These are phyloP conservation scores for Tetrastigma voinierianum DNA, from an alignment of 164 flowering plant species.

Conservation along the genomic window DNA sequence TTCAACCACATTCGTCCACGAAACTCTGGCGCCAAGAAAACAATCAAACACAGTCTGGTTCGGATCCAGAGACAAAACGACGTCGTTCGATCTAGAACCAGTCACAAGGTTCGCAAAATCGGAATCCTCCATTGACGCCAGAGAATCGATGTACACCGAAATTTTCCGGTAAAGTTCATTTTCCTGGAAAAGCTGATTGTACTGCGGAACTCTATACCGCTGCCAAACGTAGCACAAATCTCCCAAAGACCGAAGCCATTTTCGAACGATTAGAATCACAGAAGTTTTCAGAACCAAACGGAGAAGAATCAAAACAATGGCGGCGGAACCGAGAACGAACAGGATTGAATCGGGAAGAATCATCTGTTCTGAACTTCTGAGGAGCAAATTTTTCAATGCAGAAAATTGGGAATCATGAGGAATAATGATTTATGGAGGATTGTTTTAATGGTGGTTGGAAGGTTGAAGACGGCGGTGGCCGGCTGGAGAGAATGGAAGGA, in stretches of 20 bases:
- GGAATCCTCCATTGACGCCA: conserved; percentile 62
- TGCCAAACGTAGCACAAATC: conserved; percentile 51
- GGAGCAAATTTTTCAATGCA: too few relatives aligned
- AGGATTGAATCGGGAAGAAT: background rate
- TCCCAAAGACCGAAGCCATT: conserved; percentile 28
- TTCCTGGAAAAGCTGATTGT: conserved; percentile 49
- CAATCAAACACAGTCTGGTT: conserved; percentile 49
- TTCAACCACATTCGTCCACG: conserved; percentile 41
- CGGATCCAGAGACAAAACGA: conserved; percentile 47
- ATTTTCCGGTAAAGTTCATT: conserved; percentile 60
- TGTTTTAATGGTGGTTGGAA: background rate
- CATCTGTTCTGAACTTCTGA: too few relatives aligned
- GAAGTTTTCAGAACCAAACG: conserved; percentile 20
- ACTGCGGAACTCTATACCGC: conserved; percentile 58
- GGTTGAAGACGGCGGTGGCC: background rate
- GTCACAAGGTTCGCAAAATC: conserved; percentile 62
- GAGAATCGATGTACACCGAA: conserved; percentile 49
- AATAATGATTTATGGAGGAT: background rate
- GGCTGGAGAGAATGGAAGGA: background rate
- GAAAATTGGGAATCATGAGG: too few relatives aligned
- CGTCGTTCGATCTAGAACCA: conserved; percentile 53
- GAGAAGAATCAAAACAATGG: conserved; percentile 3
- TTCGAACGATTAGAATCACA: conserved; percentile 16
- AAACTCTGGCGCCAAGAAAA: conserved; percentile 54
- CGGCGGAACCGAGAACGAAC: background rate